Conservation (phyloP, 2,329 filamentous ascomycete species). For the Cladosporium phlei region DNA sequence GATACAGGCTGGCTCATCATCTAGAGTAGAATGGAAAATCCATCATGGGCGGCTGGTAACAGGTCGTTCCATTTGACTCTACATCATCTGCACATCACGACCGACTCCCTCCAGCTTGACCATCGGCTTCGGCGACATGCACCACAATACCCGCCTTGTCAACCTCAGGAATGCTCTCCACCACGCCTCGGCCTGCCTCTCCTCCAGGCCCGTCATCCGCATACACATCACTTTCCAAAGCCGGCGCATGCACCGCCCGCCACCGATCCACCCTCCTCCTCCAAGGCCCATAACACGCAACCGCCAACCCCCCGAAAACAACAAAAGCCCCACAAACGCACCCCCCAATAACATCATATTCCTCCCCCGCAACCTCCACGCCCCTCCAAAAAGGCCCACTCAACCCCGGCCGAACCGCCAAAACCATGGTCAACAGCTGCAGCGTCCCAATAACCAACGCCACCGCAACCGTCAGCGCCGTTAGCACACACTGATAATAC, state of each 20-base stretch:
- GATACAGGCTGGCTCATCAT: not conserved
- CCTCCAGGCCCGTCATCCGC: not conserved
- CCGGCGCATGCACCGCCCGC: conserved; percentile 6
- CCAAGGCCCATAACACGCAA: conserved; percentile 78
- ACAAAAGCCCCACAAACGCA: conserved; percentile 82
- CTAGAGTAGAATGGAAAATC: too few relatives aligned
- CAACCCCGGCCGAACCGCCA: conserved; percentile 66
- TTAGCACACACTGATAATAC: conserved; percentile 89
- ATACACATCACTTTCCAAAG: not conserved
- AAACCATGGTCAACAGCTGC: conserved; percentile 73
- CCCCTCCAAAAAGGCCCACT: conserved; percentile 85
- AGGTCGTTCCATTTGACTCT: too few relatives aligned
- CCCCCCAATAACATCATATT: conserved; percentile 82
- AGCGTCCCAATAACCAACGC: conserved; percentile 81
- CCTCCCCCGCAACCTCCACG: conserved; percentile 67
- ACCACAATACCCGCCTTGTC: not conserved
- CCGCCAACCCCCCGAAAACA: conserved; percentile 66
- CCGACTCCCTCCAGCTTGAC: not conserved
- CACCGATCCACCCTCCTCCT: conserved; percentile 51
- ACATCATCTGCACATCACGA: not conserved
- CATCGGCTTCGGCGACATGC: not conserved
- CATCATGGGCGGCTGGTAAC: too few relatives aligned
- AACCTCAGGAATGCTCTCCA: not conserved
- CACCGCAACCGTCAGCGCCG: conserved; percentile 74
- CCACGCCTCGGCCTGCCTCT: not conserved